A percentile compares a stretch with the other conserved stretches of the same genome.
Evolutionary conservation across 2,329 filamentous ascomycete genomes (phyloP).

Genomic region (Penicillium frequentans): DNA sequence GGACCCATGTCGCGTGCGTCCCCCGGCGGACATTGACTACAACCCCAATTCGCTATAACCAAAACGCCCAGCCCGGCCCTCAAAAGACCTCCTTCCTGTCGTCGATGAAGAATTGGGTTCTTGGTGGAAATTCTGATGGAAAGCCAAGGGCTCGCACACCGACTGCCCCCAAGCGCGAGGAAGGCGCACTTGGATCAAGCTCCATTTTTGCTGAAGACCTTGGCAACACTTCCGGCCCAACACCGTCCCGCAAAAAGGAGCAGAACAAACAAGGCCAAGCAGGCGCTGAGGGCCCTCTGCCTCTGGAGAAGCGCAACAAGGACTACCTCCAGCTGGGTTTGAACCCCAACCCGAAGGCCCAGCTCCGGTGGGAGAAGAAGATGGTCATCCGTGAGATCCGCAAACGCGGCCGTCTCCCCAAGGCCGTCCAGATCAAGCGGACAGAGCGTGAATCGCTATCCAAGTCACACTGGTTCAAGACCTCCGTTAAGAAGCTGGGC

Average conservation of each 20-base stretch:
- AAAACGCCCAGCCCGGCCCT: conserved; percentile 21
- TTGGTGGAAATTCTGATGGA: conserved; percentile 23
- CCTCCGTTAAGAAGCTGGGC: conserved; percentile 87
- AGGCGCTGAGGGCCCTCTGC: conserved; percentile 7
- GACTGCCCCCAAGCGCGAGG: conserved; percentile 31
- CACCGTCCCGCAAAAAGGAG: conserved; percentile 23
- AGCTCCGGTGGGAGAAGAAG: conserved; percentile 76
- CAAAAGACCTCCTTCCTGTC: conserved; percentile 26
- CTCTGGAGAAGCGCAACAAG: conserved; percentile 44
- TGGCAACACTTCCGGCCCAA: conserved; percentile 26
- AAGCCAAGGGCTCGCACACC: conserved; percentile 32
- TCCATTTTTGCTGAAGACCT: conserved; percentile 46
- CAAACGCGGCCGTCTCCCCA: conserved; percentile 65
- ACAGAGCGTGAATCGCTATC: conserved; percentile 59
- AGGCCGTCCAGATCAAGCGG: conserved; percentile 66
- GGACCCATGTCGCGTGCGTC: conserved; percentile 32
- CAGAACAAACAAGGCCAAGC: conserved; percentile 10
- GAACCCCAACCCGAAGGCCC: conserved; percentile 72
- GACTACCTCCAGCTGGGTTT: conserved; percentile 62
- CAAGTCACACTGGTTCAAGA: conserved; percentile 74
- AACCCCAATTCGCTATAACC: conserved; percentile 29
- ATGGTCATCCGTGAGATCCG: conserved; percentile 77
- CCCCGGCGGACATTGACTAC: conserved; percentile 39
- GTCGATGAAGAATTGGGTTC: conserved; percentile 37
- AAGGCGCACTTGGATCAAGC: conserved; percentile 36